A percentile compares a stretch with the other conserved stretches of the same genome.
Evolutionary conservation across 1,284 basidiomycete species (phyloP).

Genomic region (Cutaneotrichosporon sp.): DNA sequence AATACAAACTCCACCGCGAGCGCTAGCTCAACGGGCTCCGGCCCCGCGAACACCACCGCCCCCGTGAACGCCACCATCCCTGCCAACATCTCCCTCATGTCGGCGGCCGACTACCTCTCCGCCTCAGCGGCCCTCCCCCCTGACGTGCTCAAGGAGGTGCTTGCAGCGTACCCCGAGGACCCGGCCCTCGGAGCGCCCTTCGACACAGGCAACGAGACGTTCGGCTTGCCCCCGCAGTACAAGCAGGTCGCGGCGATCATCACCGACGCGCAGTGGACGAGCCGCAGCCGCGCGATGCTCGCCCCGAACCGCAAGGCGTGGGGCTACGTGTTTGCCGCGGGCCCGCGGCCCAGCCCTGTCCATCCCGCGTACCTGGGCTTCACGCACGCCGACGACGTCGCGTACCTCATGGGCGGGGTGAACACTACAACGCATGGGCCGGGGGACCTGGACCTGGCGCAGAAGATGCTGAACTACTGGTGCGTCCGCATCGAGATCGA

Average conservation of each 20-base stretch:
- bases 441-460: constrained; percentile 27
- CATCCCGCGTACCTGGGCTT: background rate
- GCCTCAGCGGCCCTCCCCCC: constrained; percentile 31
- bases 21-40: background rate
- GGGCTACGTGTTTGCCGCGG: constrained; percentile 27
- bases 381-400: constrained; percentile 34
- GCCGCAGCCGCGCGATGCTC: constrained; percentile 36
- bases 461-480: constrained; percentile 44
- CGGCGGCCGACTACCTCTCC: constrained; percentile 23
- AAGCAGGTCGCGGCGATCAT: constrained; percentile 37
- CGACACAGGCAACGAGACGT: constrained; percentile 47
- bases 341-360: background rate
- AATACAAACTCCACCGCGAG: background rate
- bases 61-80: constrained; percentile 13
- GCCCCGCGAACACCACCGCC: constrained; percentile 24
- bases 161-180: constrained; percentile 1
- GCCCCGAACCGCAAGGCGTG: constrained; percentile 36
- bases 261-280: constrained; percentile 37
- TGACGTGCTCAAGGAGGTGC: background rate
- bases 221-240: constrained; percentile 31
- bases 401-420: constrained; percentile 32
- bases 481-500: constrained; percentile 17
- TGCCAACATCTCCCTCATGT: constrained; percentile 25
- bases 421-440: constrained; percentile 25
- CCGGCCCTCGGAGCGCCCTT: constrained; percentile 28